A percentile compares a stretch with the other conserved stretches of the same genome.
phyloP scores from a whole-genome alignment of 169 alveolate genomes.

The Eimeria zaria region DNA sequence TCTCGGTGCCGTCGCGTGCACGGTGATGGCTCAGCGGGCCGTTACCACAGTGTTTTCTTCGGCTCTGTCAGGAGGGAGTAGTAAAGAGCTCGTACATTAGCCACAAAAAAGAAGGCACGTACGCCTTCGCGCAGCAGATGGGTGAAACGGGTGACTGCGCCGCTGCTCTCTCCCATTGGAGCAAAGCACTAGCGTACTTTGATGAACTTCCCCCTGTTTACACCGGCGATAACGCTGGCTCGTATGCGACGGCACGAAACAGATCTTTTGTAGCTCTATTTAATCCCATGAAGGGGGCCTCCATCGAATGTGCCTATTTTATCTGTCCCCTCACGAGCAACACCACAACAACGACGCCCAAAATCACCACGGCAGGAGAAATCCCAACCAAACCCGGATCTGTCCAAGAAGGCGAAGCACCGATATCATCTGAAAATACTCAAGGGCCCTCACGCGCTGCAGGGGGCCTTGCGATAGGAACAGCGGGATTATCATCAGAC shows the following conservation, averaged over 20 bases:
- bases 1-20: background rate
- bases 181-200: background rate
- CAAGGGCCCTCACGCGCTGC: no score
- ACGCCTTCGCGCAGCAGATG: background rate
- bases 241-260: background rate
- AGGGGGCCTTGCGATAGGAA: no score
- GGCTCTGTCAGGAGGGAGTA: background rate
- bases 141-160: slow-evolving; percentile 18
- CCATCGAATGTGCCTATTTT: slow-evolving; percentile 4
- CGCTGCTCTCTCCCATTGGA: background rate
- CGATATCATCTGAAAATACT: background rate
- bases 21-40: background rate
- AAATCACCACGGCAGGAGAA: background rate
- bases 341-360: background rate
- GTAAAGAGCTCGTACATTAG: background rate
- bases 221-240: background rate
- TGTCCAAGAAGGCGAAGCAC: background rate
- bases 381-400: background rate
- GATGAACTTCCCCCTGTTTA: background rate
- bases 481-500: no score
- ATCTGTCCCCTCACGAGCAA: background rate
- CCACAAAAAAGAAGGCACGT: background rate
- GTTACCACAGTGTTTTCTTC: background rate
- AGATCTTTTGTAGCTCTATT: background rate
- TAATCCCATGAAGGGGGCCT: background rate